These are phyloP conservation scores for Sporothrix schenckii DNA, from an alignment of 2,329 filamentous ascomycete species.

Conservation along the genomic window DNA sequence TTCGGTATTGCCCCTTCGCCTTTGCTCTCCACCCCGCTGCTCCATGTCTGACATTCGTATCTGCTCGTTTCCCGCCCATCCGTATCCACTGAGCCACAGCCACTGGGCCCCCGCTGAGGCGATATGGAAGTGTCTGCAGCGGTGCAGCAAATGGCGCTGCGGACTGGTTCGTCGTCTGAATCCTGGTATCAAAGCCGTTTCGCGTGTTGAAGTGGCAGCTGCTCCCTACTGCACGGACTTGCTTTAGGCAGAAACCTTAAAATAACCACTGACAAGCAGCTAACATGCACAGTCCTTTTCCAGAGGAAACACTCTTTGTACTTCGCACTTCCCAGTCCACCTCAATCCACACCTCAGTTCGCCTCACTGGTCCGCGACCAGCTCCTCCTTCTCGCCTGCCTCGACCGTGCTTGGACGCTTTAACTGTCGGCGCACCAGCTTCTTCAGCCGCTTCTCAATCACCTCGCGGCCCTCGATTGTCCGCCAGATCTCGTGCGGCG, in stretches of 20 bases:
- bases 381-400: not conserved
- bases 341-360: not conserved
- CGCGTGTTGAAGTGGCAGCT: conserved; percentile 3
- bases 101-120: conserved; percentile 26
- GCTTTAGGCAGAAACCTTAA: conserved; percentile 13
- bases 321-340: not conserved
- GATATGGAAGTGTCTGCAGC: not conserved
- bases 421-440: conserved; percentile 57
- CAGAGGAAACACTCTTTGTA: no score
- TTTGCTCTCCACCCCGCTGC: not conserved
- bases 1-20: not conserved
- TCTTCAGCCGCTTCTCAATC: conserved; percentile 76
- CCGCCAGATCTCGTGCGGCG: conserved; percentile 85
- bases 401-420: conserved; percentile 14
- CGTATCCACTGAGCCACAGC: not conserved
- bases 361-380: not conserved
- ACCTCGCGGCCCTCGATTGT: conserved; percentile 70
- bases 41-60: conserved; percentile 13
- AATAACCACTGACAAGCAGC: no score
- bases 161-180: not conserved
- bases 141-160: not conserved
- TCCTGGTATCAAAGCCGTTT: not conserved
- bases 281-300: no score
- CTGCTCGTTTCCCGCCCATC: conserved; percentile 2
- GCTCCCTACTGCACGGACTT: conserved; percentile 2